Evolutionary conservation across 345 rosid species (phyloP).

Genomic region (Arabis alpina): DNA sequence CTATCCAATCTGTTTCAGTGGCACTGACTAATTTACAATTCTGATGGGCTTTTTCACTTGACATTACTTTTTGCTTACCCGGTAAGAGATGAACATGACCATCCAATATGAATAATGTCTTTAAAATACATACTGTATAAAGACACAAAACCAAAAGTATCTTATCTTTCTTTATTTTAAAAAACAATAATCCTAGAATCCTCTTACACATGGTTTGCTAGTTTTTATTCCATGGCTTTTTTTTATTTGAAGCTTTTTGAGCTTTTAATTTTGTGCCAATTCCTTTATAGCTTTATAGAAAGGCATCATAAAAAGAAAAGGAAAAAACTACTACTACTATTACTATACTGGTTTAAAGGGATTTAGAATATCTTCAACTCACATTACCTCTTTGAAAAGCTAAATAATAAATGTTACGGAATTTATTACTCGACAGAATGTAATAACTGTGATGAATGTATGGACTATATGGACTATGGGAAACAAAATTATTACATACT

Average conservation of each 20-base stretch:
- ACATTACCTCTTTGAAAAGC: slow-evolving; percentile 30
- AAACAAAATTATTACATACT: too few species aligned
- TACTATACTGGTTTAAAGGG: neutral
- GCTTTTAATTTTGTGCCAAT: slow-evolving; percentile 31
- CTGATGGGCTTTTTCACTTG: slow-evolving; percentile 31
- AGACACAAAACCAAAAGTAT: slow-evolving; percentile 18
- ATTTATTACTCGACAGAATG: slow-evolving; percentile 16
- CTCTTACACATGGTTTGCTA: slow-evolving; percentile 38
- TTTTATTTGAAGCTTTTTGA: slow-evolving; percentile 24
- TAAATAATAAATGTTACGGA: slow-evolving; percentile 31
- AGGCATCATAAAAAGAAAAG: neutral
- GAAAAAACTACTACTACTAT: too few species aligned
- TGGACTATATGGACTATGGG: too few species aligned
- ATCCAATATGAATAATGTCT: slow-evolving; percentile 28
- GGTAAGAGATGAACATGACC: slow-evolving; percentile 36
- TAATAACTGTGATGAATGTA: neutral
- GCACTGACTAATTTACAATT: neutral
- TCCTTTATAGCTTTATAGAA: slow-evolving; percentile 32
- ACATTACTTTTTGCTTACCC: slow-evolving; percentile 32
- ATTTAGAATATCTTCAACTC: neutral
- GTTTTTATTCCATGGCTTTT: slow-evolving; percentile 33
- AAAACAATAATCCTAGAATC: neutral
- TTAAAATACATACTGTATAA: neutral
- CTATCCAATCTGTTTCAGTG: too few species aligned
- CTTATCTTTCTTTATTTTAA: neutral